Base-by-base conservation (phyloP, 345 rosid genomes). In the Garcia nutans region DNA sequence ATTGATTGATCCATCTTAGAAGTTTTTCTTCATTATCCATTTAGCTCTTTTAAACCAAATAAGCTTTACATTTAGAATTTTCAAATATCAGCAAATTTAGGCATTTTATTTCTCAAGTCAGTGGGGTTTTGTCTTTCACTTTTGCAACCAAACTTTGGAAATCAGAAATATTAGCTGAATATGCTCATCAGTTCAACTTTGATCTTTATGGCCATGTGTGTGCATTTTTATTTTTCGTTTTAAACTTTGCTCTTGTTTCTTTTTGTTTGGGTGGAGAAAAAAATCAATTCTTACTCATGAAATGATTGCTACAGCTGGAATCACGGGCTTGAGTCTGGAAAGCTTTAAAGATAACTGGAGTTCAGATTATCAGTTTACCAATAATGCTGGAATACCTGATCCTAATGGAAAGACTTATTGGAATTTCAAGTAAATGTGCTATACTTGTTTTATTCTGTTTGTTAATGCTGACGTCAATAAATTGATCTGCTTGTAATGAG, bases 301-400 rank as follows among this genome's bases (percentile, higher is more conserved):
- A 33, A 47, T 66, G 31, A 17, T 72, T 54, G 68, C 65, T 77
- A 52, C 95, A 92, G 99, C 77, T 84, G 99, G 98, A 80, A 77
- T 96, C 52, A 93, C 99, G 1, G 96, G 98, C 71, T 86, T 96
- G 89, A 87, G 94, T 58, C 74, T 86, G 80, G 79, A 82, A 80
- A 93, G 95, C 82, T 88, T 96, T 76, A 91, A 85, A 87, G 91
- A 96, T 69, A 93, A 96, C 82, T 93, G 98, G 99, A 76, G 89
- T 79, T 82, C 99, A 55, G 93, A 88, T 71, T 96, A 96, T 85
- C 93, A 91, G 81, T 86, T 86, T 61, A 96, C 99, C 60, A 96
- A 96, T 78, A 61, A 83, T 84, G 99, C 93, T 71, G 99, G 99
- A 74, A 93, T 93, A 81, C 99, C 99, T 84, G 97, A 88, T 82